phyloP scores from a whole-genome alignment of 805 yeast species.

The Nakazawaea populi region DNA sequence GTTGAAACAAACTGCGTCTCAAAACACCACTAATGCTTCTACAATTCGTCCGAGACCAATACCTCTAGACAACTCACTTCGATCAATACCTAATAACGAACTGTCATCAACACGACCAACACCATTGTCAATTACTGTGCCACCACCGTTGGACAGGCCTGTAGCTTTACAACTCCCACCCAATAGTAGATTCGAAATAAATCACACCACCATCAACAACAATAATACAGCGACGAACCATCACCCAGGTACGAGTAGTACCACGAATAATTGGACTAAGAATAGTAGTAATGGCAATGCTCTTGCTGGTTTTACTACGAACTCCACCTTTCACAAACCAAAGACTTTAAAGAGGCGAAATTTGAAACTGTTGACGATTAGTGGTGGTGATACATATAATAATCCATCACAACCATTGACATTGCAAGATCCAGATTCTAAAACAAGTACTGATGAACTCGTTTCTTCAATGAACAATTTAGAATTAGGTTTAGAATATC shows the following conservation, averaged over 20 bases:
- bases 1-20: not conserved
- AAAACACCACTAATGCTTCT: not conserved
- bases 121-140: not conserved
- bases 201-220: not conserved
- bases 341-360: slow-evolving; percentile 53
- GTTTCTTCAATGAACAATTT: slow-evolving; percentile 40
- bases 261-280: no score
- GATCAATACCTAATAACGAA: not conserved
- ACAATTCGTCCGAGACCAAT: not conserved
- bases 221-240: not conserved
- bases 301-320: no score
- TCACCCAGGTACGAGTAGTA: no score
- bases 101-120: not conserved
- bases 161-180: not conserved
- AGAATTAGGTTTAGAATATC: slow-evolving; percentile 49
- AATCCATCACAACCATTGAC: not conserved
- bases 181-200: not conserved
- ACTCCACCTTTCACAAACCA: slow-evolving; percentile 14
- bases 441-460: slow-evolving; percentile 28
- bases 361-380: slow-evolving; percentile 44
- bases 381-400: not conserved
- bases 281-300: no score
- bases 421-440: slow-evolving; percentile 23
- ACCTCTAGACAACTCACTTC: not conserved
- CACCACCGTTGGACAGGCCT: not conserved